phyloP scores from a whole-genome alignment of 495 filamentous ascomycete genomes.

The Pyronema domesticum region DNA sequence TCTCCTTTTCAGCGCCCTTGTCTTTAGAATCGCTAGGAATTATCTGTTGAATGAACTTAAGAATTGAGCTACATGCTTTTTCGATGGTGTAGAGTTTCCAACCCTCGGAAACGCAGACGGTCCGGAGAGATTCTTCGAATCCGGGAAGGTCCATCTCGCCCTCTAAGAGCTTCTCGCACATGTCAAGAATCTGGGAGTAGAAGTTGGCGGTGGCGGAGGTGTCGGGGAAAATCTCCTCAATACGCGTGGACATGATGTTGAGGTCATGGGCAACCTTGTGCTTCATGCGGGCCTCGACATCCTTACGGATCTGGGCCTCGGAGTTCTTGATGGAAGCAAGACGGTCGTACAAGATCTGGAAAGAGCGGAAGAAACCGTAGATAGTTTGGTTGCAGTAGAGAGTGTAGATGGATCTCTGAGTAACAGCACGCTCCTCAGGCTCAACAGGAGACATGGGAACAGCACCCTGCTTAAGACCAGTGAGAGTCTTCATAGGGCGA shows the following conservation, averaged over 20 bases:
- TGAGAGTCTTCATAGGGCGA: constrained; percentile 31
- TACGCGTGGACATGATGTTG: constrained; percentile 53
- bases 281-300: constrained; percentile 47
- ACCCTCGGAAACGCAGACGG: constrained; percentile 71
- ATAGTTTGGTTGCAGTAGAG: constrained; percentile 80
- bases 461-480: constrained; percentile 24
- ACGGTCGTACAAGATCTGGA: constrained; percentile 71
- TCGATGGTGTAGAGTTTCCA: constrained; percentile 83
- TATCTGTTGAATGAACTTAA: constrained; percentile 55
- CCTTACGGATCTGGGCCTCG: constrained; percentile 50
- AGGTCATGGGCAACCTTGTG: constrained; percentile 67
- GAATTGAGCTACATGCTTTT: constrained; percentile 59
- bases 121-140: constrained; percentile 76
- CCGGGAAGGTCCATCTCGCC: constrained; percentile 59
- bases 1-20: constrained; percentile 64
- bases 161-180: constrained; percentile 51
- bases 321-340: constrained; percentile 63
- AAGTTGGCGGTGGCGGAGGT: constrained; percentile 42
- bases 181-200: constrained; percentile 48
- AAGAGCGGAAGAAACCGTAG: constrained; percentile 81
- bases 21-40: constrained; percentile 71
- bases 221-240: constrained; percentile 68
- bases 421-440: constrained; percentile 23
- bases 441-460: constrained; percentile 46
- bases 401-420: constrained; percentile 58